phyloP scores from a whole-genome alignment of 2,329 filamentous ascomycete genomes.

The Penicillium palitans region DNA sequence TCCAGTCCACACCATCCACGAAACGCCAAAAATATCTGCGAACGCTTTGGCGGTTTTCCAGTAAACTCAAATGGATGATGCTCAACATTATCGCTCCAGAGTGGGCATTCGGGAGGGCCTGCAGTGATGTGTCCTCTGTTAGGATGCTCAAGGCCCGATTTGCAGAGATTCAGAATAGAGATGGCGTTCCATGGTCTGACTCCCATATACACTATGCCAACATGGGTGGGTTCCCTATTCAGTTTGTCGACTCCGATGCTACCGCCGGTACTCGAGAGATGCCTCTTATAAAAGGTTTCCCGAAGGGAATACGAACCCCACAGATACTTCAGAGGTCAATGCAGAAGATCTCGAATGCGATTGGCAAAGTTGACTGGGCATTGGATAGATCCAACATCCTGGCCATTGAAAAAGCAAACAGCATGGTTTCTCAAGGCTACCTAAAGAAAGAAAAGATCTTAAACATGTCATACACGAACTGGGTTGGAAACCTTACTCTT shows the following conservation, averaged over 20 bases:
- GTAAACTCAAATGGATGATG: not conserved
- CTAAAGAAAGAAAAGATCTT: not conserved
- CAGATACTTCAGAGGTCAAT: not conserved
- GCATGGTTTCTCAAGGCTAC: not conserved
- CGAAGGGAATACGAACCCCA: not conserved
- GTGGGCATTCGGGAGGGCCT: not conserved
- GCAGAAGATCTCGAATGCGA: not conserved
- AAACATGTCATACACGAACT: not conserved
- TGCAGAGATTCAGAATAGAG: not conserved
- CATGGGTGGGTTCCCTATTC: slow-evolving; percentile 1
- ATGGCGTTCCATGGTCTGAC: not conserved
- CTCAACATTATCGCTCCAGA: not conserved
- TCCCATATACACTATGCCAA: not conserved
- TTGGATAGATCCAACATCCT: not conserved
- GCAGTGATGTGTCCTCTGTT: not conserved
- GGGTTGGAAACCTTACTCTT: not conserved
- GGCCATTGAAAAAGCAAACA: not conserved
- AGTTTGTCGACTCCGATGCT: not conserved
- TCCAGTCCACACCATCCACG: too few species aligned
- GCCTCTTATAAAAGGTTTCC: not conserved
- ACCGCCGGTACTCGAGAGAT: not conserved
- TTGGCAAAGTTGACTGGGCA: too few species aligned
- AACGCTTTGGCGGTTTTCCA: not conserved
- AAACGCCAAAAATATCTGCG: not conserved
- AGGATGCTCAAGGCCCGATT: not conserved